A percentile compares a stretch with the other conserved stretches of the same genome.
Evolutionary conservation across 2,329 filamentous ascomycete genomes (phyloP).

Genomic region (Pseudogymnoascus sp.): DNA sequence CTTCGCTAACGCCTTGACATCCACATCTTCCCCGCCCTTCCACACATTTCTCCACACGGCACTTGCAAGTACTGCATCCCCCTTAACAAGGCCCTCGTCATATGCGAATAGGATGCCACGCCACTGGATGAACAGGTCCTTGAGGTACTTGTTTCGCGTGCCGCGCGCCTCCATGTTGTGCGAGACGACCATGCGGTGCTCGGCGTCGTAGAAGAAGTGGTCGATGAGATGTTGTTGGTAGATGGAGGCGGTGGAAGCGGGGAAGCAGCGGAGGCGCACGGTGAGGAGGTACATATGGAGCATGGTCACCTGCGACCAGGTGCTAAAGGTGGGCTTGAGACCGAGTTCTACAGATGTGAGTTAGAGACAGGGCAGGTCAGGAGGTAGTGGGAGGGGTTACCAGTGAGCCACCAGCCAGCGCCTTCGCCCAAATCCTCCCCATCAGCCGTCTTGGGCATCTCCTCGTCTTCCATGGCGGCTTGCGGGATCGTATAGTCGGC

Average conservation of each 20-base stretch:
- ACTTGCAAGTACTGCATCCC: constrained; percentile 67
- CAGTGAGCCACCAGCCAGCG: constrained; percentile 71
- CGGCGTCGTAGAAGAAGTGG: constrained; percentile 87
- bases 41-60: constrained; percentile 93
- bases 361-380: constrained; percentile 10
- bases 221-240: constrained; percentile 91
- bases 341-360: constrained; percentile 52
- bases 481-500: constrained; percentile 71
- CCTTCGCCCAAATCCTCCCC: constrained; percentile 77
- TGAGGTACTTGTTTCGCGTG: constrained; percentile 58
- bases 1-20: constrained; percentile 50
- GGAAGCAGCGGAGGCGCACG: constrained; percentile 72
- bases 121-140: constrained; percentile 92
- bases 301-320: constrained; percentile 94
- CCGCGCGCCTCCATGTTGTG: constrained; percentile 59
- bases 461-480: constrained; percentile 53
- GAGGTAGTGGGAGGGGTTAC: constrained; percentile 39
- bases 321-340: constrained; percentile 80
- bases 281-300: constrained; percentile 91
- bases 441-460: constrained; percentile 61
- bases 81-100: constrained; percentile 70
- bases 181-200: constrained; percentile 72
- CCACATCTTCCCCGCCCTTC: constrained; percentile 59
- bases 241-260: constrained; percentile 55
- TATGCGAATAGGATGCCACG: constrained; percentile 76